Percentiles rank a stretch among this genome's conserved stretches.
Conservation (phyloP, 352 stramenopile species). For the Phytopythium litorale region DNA sequence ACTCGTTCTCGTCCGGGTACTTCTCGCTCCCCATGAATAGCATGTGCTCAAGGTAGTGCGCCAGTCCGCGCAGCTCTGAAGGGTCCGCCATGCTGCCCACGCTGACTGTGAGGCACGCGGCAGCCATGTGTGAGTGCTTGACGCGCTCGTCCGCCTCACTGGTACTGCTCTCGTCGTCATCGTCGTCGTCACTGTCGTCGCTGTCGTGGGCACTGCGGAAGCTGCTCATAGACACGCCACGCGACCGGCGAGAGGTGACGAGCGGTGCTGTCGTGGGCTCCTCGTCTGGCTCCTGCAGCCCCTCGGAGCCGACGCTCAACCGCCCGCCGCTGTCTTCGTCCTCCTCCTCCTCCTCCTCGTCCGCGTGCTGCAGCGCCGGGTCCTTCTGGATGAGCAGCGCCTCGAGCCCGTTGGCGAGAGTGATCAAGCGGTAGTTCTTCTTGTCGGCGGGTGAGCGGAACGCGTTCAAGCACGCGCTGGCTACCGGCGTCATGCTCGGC, state of each 20-base stretch:
- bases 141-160: constrained; percentile 6
- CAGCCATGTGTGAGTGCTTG: constrained; percentile 25
- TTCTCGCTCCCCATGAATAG: constrained; percentile 91
- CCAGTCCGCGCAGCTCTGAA: constrained; percentile 46
- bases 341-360: too few species aligned
- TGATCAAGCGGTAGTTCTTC: constrained; percentile 71
- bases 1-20: constrained; percentile 91
- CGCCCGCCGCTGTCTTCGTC: not conserved
- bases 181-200: constrained; percentile 14
- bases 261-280: constrained; percentile 9
- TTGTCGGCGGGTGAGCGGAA: constrained; percentile 58
- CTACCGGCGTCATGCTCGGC: not conserved
- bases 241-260: not conserved
- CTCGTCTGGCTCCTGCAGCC: not conserved
- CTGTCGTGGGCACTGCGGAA: constrained; percentile 2
- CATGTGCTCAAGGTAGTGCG: constrained; percentile 92
- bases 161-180: constrained; percentile 9
- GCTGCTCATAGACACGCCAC: constrained; percentile 6
- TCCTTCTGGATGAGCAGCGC: constrained; percentile 61
- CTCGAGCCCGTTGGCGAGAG: constrained; percentile 58
- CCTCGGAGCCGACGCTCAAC: not conserved
- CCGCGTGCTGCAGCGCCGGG: not conserved
- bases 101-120: constrained; percentile 50
- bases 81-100: constrained; percentile 64
- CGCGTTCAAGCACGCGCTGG: constrained; percentile 28